Evolutionary conservation across 1,139 yeast species (phyloP).

Genomic region (Candida sanyaensis): DNA sequence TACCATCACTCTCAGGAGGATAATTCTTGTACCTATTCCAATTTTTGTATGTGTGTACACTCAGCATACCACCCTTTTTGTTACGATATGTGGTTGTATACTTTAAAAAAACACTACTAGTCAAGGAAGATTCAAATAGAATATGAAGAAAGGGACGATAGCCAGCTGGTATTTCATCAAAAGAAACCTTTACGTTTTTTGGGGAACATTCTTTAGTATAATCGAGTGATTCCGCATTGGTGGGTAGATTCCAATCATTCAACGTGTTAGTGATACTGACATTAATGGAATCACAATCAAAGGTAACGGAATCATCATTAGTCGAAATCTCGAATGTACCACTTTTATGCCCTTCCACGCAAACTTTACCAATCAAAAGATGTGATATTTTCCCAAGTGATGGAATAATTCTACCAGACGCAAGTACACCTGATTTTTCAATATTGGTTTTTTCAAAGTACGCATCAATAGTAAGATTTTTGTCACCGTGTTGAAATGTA

Average conservation of each 20-base stretch:
- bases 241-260: constrained; percentile 22
- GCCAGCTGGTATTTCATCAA: constrained; percentile 27
- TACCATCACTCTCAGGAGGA: constrained; percentile 19
- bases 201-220: constrained; percentile 17
- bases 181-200: constrained; percentile 13
- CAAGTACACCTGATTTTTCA: background rate
- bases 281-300: constrained; percentile 20
- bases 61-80: no score
- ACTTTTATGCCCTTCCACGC: constrained; percentile 49
- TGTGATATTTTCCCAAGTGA: constrained; percentile 14
- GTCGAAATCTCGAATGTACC: constrained; percentile 90
- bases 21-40: constrained; percentile 15
- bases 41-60: no score
- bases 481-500: constrained; percentile 23
- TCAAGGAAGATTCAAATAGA: no score
- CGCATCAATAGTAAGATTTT: background rate
- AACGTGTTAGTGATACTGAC: constrained; percentile 20
- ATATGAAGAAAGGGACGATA: constrained; percentile 22
- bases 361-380: constrained; percentile 19
- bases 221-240: constrained; percentile 12
- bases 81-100: no score
- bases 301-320: constrained; percentile 77
- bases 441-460: constrained; percentile 2
- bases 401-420: constrained; percentile 13
- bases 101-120: no score